Base-by-base conservation (phyloP, 2,329 filamentous ascomycete species). In the Sporothrix sp. region DNA sequence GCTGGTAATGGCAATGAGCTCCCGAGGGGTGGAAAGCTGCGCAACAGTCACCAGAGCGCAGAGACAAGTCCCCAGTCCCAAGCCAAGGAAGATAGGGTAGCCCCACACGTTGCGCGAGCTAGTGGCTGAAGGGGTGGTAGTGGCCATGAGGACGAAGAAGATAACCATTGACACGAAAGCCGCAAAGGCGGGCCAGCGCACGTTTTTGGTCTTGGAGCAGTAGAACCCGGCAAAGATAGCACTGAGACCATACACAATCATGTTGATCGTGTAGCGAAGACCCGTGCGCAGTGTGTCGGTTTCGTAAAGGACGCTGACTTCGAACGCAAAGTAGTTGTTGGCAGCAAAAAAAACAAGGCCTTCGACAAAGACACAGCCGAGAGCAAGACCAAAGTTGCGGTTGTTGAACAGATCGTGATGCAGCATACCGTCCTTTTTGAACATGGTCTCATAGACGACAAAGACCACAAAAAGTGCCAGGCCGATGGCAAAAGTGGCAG, bases 311-410 rank as follows among this genome's bases (percentile, higher is more conserved):
- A 67, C 54, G 32, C 56, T 58, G 45, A 62, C 59, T 57, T 71
- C 59, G 44, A 66, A 68, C n/a, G 66, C 62, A 35, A 70, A 70
- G 57, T 70, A 71, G 50, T 61, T 66, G 54, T 69, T 71, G n/a
- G 62, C 64, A 1, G 66, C 64, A 47, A 69, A 68, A 53, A 70
- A 70, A 13, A 61, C 62, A 0, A 68, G 46, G 13, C 67, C 67
- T 47, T 70, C 67, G 11, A 59, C 58, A 35, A 68, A 68, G 16
- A 69, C 60, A 35, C 63, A 66, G 8, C 63, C 38, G 2, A 66
- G 51, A 0, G 64, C 59, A 49, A 71, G 62, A 16, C 62, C 27
- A 48, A 69, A 70, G 55, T 68, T 69, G 32, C 66, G 60, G 18
- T 33, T 27, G 48, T 63, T 51, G 58, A 69, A 70, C 2, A 70